Conservation (phyloP, 495 filamentous ascomycete species). For the Sordaria brevicollis region DNA sequence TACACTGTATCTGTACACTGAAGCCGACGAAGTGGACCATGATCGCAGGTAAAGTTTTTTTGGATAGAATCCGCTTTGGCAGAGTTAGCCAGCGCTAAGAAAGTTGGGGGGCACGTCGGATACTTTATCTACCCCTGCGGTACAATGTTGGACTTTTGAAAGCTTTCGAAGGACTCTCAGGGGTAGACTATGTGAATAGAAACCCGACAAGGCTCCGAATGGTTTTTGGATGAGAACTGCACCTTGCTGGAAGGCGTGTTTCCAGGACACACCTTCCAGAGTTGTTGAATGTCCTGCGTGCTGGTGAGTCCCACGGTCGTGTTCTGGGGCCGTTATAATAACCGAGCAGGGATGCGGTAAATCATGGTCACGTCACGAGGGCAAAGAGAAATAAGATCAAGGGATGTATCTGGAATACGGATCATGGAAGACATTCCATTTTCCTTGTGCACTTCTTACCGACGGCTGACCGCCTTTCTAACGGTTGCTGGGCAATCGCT, state of each 20-base stretch:
- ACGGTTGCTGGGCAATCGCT: neutral
- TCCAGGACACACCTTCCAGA: neutral
- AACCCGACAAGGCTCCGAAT: neutral
- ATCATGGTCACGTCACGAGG: constrained; percentile 19
- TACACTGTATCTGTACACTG: neutral
- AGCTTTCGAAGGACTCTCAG: neutral
- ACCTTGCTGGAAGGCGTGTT: neutral
- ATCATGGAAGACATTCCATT: neutral
- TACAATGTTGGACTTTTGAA: neutral
- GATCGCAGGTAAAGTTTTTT: neutral
- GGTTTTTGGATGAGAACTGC: neutral
- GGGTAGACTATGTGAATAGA: neutral
- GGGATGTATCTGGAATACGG: neutral
- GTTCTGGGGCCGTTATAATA: constrained; percentile 7
- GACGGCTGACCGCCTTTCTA: neutral
- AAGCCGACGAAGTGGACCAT: neutral
- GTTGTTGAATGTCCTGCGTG: neutral
- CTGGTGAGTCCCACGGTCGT: constrained; percentile 8
- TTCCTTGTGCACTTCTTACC: neutral
- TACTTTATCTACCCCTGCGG: neutral
- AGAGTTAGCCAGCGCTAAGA: neutral
- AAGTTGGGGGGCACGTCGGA: neutral
- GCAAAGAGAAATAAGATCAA: neutral
- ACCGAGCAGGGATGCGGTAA: constrained; percentile 8
- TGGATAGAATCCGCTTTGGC: neutral